A percentile compares a stretch with the other conserved stretches of the same genome.
Evolutionary conservation across 306 rosid species (phyloP).

Genomic region (Malus asiatica): DNA sequence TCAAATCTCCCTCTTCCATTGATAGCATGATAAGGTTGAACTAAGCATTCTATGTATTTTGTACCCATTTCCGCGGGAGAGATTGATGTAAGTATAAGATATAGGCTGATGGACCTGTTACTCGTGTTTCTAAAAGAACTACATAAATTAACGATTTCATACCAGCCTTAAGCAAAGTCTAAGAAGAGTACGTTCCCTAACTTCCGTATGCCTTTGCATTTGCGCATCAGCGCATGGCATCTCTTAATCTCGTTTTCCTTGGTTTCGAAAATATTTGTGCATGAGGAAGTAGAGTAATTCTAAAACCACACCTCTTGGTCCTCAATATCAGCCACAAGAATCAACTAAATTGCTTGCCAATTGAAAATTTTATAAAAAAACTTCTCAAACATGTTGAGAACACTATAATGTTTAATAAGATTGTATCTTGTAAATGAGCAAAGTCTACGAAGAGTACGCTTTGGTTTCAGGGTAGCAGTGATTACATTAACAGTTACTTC

Average conservation of each 20-base stretch:
- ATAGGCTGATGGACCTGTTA: too few species aligned
- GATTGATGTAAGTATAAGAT: too few species aligned
- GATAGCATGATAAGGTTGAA: too few species aligned
- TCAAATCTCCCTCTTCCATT: neutral
- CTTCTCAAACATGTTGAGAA: neutral
- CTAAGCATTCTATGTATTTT: too few species aligned
- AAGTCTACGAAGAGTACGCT: neutral
- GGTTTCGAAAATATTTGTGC: neutral
- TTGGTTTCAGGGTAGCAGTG: constrained; percentile 37
- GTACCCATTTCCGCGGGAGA: too few species aligned
- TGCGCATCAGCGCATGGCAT: too few species aligned
- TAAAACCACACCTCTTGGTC: neutral
- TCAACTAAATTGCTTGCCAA: too few species aligned
- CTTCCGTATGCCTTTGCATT: too few species aligned
- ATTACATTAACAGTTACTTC: constrained; percentile 64
- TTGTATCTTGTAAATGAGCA: neutral
- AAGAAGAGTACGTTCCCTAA: too few species aligned
- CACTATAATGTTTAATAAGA: neutral
- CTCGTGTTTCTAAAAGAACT: too few species aligned
- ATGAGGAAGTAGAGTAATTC: neutral
- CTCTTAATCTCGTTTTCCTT: neutral
- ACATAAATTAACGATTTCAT: too few species aligned
- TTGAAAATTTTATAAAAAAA: neutral
- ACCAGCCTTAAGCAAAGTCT: too few species aligned
- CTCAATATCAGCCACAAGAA: neutral